Evolutionary conservation across 139 green algal species (phyloP).

Genomic region (Haematococcus sp.): DNA sequence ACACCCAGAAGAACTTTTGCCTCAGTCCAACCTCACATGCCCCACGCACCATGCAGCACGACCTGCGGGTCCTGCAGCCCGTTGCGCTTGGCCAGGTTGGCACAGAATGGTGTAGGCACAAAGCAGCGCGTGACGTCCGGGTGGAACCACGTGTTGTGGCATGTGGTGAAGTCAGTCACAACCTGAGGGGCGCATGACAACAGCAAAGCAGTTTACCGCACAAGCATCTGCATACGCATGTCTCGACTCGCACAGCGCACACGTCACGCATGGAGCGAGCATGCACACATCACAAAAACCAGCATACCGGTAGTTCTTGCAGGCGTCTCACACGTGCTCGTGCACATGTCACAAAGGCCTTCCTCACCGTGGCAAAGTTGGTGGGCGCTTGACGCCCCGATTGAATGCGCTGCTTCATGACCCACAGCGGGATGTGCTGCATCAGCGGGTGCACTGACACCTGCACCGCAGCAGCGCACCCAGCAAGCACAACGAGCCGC

Average conservation of each 20-base stretch:
- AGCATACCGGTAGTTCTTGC: too few species aligned
- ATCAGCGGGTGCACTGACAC: slow-evolving; percentile 97
- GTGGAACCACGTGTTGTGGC: slow-evolving; percentile 97
- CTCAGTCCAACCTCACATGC: too few species aligned
- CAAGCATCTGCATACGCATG: too few species aligned
- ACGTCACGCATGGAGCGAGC: too few species aligned
- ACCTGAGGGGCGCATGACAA: slow-evolving; percentile 38
- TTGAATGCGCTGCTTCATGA: slow-evolving; percentile 51
- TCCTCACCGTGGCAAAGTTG: slow-evolving; percentile 88
- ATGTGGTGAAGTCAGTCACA: slow-evolving; percentile 96
- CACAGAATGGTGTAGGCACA: slow-evolving; percentile 67
- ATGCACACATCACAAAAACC: too few species aligned
- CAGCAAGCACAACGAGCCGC: too few species aligned
- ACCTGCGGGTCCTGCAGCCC: slow-evolving; percentile 54
- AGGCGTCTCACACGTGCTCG: too few species aligned
- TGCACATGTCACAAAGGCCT: too few species aligned
- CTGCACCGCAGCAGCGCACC: slow-evolving; percentile 53
- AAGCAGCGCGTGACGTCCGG: slow-evolving; percentile 75
- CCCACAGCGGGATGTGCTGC: slow-evolving; percentile 83
- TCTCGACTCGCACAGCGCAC: too few species aligned
- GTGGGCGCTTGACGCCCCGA: slow-evolving; percentile 34
- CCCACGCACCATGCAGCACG: slow-evolving; percentile 50
- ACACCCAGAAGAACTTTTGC: too few species aligned
- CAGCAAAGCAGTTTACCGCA: too few species aligned
- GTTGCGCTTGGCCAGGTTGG: slow-evolving; percentile 26